These are phyloP conservation scores for Eremochloa ophiuroides DNA, from an alignment of 176 grass and related monocot species.

Conservation along the genomic window DNA sequence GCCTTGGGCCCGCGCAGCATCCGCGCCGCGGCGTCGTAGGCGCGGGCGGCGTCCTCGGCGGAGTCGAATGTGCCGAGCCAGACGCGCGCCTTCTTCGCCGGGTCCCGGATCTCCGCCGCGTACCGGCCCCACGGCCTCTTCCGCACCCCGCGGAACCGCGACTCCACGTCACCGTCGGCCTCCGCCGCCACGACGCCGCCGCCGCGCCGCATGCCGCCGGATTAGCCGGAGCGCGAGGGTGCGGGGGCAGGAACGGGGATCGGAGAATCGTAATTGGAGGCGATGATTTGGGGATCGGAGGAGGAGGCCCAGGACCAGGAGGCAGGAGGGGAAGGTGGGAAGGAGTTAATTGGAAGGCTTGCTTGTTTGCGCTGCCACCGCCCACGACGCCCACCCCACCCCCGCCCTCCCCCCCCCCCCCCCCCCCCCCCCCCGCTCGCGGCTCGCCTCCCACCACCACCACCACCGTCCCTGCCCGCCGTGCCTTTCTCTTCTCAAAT, in stretches of 20 bases:
- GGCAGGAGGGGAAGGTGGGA: slow-evolving; percentile 1
- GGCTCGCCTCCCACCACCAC: slow-evolving; percentile 11
- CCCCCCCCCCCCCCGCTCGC: slow-evolving; percentile 4
- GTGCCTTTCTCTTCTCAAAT: not conserved
- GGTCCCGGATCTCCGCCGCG: slow-evolving; percentile 85
- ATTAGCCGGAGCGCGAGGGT: not conserved
- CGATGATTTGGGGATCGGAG: not conserved
- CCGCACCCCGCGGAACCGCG: slow-evolving; percentile 68
- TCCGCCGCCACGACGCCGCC: not conserved
- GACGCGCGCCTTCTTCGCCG: slow-evolving; percentile 59
- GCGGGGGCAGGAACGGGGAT: not conserved
- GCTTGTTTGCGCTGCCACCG: slow-evolving; percentile 44
- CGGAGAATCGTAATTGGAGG: not conserved
- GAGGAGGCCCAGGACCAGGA: too few species aligned
- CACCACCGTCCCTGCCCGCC: not conserved
- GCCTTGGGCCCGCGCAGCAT: slow-evolving; percentile 62
- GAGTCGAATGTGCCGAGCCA: slow-evolving; percentile 83
- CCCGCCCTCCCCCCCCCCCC: slow-evolving; percentile 7
- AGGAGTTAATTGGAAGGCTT: slow-evolving; percentile 46
- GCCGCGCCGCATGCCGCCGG: slow-evolving; percentile 31
- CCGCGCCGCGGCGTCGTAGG: slow-evolving; percentile 64
- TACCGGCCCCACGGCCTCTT: slow-evolving; percentile 74
- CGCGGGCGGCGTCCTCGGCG: slow-evolving; percentile 61
- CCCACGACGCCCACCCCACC: slow-evolving; percentile 25
- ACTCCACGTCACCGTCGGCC: slow-evolving; percentile 6